These are phyloP conservation scores for Trichosporon sp. DNA, from an alignment of 1,284 basidiomycete genomes.

Conservation along the genomic window DNA sequence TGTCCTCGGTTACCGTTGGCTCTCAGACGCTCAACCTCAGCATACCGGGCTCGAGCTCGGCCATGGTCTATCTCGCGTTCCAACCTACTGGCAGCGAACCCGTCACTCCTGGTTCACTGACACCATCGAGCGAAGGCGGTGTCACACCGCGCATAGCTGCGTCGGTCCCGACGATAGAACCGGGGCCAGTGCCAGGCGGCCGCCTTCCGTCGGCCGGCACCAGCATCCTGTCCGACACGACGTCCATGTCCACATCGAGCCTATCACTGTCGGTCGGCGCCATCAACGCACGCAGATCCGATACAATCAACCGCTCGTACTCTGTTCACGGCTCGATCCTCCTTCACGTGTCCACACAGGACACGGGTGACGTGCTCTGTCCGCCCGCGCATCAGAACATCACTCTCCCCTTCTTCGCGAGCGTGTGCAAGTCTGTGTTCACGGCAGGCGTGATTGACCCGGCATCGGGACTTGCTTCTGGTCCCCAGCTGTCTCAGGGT, in stretches of 20 bases:
- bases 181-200: conserved; percentile 22
- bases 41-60: conserved; percentile 33
- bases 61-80: conserved; percentile 46
- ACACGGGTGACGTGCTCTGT: conserved; percentile 10
- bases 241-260: conserved; percentile 21
- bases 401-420: conserved; percentile 52
- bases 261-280: conserved; percentile 21
- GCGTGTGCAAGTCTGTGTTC: conserved; percentile 53
- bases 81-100: conserved; percentile 35
- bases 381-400: conserved; percentile 36
- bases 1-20: conserved; percentile 37
- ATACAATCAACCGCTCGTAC: conserved; percentile 49
- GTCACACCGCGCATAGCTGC: conserved; percentile 45
- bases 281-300: conserved; percentile 34
- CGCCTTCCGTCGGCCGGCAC: conserved; percentile 25
- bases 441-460: conserved; percentile 50
- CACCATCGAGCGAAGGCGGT: conserved; percentile 38
- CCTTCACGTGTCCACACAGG: conserved; percentile 40
- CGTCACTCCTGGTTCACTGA: conserved; percentile 29
- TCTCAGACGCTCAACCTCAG: conserved; percentile 36
- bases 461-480: conserved; percentile 39
- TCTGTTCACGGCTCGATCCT: conserved; percentile 52
- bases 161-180: conserved; percentile 23
- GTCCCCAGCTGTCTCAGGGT: conserved; percentile 45
- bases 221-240: conserved; percentile 25